Base-by-base conservation (phyloP, 169 alveolate genomes). In the Cryptosporidium baileyi region DNA sequence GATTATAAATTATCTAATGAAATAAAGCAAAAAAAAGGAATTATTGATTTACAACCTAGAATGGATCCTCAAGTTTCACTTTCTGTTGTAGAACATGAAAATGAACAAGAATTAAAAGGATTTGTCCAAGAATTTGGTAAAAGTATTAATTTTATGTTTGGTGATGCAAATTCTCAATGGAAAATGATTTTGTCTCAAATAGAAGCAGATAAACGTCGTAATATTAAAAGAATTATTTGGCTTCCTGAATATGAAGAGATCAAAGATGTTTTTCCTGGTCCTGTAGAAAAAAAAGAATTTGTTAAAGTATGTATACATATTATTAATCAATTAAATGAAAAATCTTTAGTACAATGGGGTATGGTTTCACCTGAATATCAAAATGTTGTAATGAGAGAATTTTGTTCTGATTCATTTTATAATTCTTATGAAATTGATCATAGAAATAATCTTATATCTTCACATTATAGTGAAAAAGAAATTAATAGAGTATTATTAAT, bases 91-190 rank as follows among this genome's bases (percentile, higher is more conserved):
- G 85, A 74, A 30, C 47, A 59, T 24, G 74, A 74, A 4, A 51
- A 47, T 8, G 45, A 30, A 41, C 5, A 19, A 13, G 63, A 65
- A 17, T 26, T 26, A 6, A 62, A 51, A 43, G 45, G 17, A 15
- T 24, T 13, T 1, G 40, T 15, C 63, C 63, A 65, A 24, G 44
- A n/a, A 19, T 41, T 40, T 7, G 74, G 67, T 13, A 45, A 41
- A 54, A 24, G 43, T 19, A 47, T 54, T 13, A 34, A 51, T 4
- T 74, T 74, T 30, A 38, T 60, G 15, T 32, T 51, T 36, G 85
- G 85, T 11, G 74, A 74, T 54, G 85, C 85, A 41, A 26, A 30
- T 28, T 51, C 67, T 11, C 85, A 74, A 61, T 74, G 85, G 85
- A 17, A n/a, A 38, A 54, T 54, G 60, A 28, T 74, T n/a, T 60